phyloP scores from a whole-genome alignment of 805 yeast genomes.

The Zygosaccharomyces bailii region DNA sequence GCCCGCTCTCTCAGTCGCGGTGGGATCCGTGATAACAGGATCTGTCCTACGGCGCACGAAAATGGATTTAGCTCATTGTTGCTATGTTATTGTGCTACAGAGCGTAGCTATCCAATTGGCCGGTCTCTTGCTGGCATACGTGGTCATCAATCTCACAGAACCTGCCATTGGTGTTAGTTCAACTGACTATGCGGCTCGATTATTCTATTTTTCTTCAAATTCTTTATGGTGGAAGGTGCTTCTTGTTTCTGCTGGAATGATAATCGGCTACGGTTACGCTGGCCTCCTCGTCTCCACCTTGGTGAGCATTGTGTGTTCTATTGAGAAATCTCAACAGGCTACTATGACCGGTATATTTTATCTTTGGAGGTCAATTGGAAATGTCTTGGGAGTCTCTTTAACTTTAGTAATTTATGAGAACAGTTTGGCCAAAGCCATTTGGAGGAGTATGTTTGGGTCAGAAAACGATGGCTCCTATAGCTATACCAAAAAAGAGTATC shows the following conservation, averaged over 20 bases:
- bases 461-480: constrained; percentile 11
- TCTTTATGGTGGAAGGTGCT: constrained; percentile 33
- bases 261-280: constrained; percentile 48
- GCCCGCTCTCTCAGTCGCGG: constrained; percentile 51
- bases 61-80: constrained; percentile 30
- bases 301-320: constrained; percentile 47
- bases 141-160: constrained; percentile 19
- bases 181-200: constrained; percentile 4
- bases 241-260: constrained; percentile 33
- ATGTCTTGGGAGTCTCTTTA: constrained; percentile 45
- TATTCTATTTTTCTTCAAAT: constrained; percentile 15
- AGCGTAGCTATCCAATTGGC: constrained; percentile 26
- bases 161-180: constrained; percentile 18
- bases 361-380: constrained; percentile 48
- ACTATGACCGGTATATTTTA: constrained; percentile 49
- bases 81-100: constrained; percentile 25
- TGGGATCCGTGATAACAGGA: constrained; percentile 57
- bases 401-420: constrained; percentile 39
- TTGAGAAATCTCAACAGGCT: constrained; percentile 46
- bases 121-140: constrained; percentile 21
- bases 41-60: constrained; percentile 37
- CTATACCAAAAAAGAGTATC: constrained; percentile 25
- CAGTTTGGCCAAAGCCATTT: constrained; percentile 32
- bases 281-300: constrained; percentile 57
- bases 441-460: constrained; percentile 31